Base-by-base conservation (phyloP, 495 filamentous ascomycete genomes). In the Acidiella bohemica region DNA sequence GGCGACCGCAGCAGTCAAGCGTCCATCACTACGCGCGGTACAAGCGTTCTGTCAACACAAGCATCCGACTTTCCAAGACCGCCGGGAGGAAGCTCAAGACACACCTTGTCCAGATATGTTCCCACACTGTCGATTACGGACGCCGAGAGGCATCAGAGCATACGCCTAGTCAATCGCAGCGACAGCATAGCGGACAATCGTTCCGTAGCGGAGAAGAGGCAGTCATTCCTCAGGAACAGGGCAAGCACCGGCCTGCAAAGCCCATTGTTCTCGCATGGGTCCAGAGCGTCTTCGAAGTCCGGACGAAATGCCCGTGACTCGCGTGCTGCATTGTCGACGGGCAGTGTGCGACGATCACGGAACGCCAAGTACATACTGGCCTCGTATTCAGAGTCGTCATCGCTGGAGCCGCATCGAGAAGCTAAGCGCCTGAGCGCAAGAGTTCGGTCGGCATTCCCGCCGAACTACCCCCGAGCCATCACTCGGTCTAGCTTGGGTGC, bases 151-250 rank as follows among this genome's bases (percentile, higher is more conserved):
- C 50, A 46, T 9, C 39, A 41, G 12, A 61, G 51, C 43, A 53
- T 61, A 9, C 49, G 56, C n/a, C 7, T 55, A 0, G 54, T 59
- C 10, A 16, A 16, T 21, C 54, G 35, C 23, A 46, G 46, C 34
- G 46, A 53, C 19, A 56, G 50, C 39, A 29, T 49, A 8, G 31
- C 42, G 6, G 58, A 61, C 41, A 39, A 39, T 9, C 33, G 54
- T 9, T 42, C 56, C 3, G 34, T 61, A 19, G 28, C 49, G n/a
- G 56, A 61, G 19, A 55, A 53, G 29, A 46, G 58, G 4, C 47
- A 46, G 29, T 55, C 51, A 20, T 59, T 49, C 41, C 57, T 61
- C 14, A 41, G 50, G 24, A 56, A 61, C 37, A 43, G 58, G 16
- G 54, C 54, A 9, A 51, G 39, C 21, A 46, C 38, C 12, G 47